Conservation (phyloP, 2,329 filamentous ascomycete genomes). For the Curvularia eragrostidis region DNA sequence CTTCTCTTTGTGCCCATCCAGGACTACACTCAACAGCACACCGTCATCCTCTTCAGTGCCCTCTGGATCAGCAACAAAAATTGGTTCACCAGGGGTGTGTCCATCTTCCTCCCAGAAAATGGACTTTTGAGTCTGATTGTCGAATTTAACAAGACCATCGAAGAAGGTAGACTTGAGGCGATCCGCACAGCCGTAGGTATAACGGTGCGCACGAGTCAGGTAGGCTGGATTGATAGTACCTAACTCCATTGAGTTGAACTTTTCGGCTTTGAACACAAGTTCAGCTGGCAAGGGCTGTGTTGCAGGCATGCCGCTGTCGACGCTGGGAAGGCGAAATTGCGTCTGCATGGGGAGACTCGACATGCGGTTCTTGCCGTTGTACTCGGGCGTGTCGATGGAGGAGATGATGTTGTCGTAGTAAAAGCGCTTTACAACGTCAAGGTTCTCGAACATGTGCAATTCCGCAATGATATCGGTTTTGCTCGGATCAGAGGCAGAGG, state of each 20-base stretch:
- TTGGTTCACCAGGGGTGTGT: slow-evolving; percentile 72
- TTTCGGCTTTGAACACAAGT: slow-evolving; percentile 32
- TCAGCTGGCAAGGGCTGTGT: slow-evolving; percentile 15
- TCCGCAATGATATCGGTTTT: slow-evolving; percentile 70
- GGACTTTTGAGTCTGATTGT: slow-evolving; percentile 61
- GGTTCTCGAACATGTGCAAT: slow-evolving; percentile 66
- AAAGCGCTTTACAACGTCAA: slow-evolving; percentile 69
- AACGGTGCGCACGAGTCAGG: slow-evolving; percentile 62
- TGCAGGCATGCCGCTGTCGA: slow-evolving; percentile 44
- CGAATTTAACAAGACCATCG: slow-evolving; percentile 71
- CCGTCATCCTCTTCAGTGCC: slow-evolving; percentile 67
- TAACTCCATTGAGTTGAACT: slow-evolving; percentile 63
- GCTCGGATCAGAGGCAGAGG: slow-evolving; percentile 37
- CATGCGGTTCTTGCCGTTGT: slow-evolving; percentile 33
- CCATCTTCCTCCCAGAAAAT: slow-evolving; percentile 65
- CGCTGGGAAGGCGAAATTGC: slow-evolving; percentile 37
- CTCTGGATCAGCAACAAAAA: slow-evolving; percentile 66
- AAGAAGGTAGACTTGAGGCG: slow-evolving; percentile 66
- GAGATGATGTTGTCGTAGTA: slow-evolving; percentile 62
- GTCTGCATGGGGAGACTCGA: slow-evolving; percentile 37
- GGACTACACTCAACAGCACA: slow-evolving; percentile 66
- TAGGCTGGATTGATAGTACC: slow-evolving; percentile 69
- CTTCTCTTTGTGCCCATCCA: slow-evolving; percentile 64
- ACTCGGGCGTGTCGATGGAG: slow-evolving; percentile 21
- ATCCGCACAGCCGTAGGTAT: slow-evolving; percentile 65